phyloP scores from a whole-genome alignment of 78 protist species.

The Monocercomonoides exilis region DNA sequence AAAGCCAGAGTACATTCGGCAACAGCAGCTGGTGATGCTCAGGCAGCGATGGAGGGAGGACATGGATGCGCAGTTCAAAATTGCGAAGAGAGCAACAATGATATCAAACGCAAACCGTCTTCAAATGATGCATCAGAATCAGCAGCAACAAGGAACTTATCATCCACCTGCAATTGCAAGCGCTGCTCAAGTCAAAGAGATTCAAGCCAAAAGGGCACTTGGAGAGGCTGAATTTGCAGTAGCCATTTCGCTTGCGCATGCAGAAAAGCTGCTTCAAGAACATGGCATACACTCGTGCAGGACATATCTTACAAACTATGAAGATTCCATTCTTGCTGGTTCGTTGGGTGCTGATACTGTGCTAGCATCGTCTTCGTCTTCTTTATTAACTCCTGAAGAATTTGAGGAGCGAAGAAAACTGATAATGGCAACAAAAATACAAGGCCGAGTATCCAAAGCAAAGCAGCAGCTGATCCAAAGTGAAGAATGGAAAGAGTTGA shows the following conservation, averaged over 20 bases:
- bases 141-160: not conserved
- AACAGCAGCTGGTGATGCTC: no score
- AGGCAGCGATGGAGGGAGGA: no score
- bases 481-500: not conserved
- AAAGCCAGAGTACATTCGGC: no score
- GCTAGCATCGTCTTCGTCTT: not conserved
- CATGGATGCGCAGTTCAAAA: no score
- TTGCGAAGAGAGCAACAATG: no score
- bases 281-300: not conserved
- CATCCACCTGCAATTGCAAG: not conserved
- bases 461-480: not conserved
- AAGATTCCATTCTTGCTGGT: not conserved
- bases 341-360: not conserved
- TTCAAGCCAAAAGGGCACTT: not conserved
- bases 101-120: not conserved
- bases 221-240: not conserved
- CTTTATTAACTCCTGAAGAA: not conserved
- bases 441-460: no score
- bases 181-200: not conserved
- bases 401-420: constrained; percentile 26
- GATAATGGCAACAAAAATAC: not conserved
- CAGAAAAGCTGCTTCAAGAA: not conserved
- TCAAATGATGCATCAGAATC: not conserved
- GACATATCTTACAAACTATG: not conserved
- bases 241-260: constrained; percentile 6